These are phyloP conservation scores for Fusarium sp. DNA, from an alignment of 2,329 filamentous ascomycete genomes.

Conservation along the genomic window DNA sequence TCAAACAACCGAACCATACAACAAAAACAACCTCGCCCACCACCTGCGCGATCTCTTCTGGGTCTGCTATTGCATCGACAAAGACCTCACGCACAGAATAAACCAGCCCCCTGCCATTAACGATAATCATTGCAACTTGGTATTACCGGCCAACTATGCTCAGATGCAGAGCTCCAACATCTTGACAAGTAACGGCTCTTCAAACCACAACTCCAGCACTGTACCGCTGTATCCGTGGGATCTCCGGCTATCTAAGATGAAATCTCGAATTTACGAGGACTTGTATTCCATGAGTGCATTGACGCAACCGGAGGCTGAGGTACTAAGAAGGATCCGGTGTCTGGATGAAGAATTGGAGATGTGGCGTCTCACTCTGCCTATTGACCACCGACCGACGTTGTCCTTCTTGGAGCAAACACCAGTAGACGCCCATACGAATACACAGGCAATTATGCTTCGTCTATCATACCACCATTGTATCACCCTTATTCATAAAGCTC, in stretches of 20 bases:
- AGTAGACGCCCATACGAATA: conserved; percentile 1
- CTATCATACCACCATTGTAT: conserved; percentile 11
- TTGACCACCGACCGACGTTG: conserved; percentile 1
- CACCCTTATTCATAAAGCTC: neutral
- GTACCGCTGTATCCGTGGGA: conserved; percentile 14
- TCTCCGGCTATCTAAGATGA: neutral
- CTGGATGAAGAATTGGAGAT: conserved; percentile 24
- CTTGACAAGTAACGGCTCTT: neutral
- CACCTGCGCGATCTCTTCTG: conserved; percentile 21
- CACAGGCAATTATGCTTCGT: conserved; percentile 11
- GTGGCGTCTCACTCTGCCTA: conserved; percentile 9
- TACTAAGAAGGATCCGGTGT: neutral
- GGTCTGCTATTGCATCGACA: conserved; percentile 30
- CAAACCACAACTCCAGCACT: fast-evolving
- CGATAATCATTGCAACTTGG: conserved; percentile 23
- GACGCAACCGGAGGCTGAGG: neutral
- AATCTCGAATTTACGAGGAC: neutral
- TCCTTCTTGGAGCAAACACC: conserved; percentile 10
- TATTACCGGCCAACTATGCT: neutral
- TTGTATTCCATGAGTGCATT: neutral
- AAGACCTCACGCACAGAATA: conserved; percentile 17
- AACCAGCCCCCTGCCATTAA: conserved; percentile 3
- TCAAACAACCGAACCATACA: fast-evolving
- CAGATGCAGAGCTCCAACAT: conserved; percentile 13
- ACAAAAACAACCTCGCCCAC: neutral